Evolutionary conservation across 1,284 basidiomycete species (phyloP).

Genomic region (Boletellus deceptivus): DNA sequence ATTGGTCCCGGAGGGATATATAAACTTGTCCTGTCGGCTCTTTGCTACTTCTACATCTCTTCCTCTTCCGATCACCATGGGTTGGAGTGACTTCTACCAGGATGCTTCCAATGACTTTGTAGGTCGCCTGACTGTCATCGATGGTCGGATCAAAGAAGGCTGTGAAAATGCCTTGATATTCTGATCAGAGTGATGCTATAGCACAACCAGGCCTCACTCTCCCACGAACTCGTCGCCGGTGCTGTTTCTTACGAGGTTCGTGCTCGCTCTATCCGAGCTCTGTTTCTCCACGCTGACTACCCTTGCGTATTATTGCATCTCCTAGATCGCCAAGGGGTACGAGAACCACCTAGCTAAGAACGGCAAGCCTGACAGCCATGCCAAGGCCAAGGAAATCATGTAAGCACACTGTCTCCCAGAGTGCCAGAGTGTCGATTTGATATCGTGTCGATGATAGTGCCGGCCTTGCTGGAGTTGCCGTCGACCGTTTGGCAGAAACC

Average conservation of each 20-base stretch:
- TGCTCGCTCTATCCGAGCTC: not conserved
- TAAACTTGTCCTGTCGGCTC: slow-evolving; percentile 5
- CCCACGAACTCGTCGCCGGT: slow-evolving; percentile 19
- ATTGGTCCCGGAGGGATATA: slow-evolving; percentile 12
- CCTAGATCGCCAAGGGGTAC: slow-evolving; percentile 16
- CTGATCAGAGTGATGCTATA: slow-evolving; percentile 1
- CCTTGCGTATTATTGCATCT: too few species aligned
- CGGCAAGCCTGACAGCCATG: slow-evolving; percentile 16
- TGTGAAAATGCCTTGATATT: not conserved
- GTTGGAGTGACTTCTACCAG: slow-evolving; percentile 4
- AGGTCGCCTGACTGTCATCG: not conserved
- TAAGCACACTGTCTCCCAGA: not conserved
- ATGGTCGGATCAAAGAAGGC: not conserved
- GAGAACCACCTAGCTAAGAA: slow-evolving; percentile 7
- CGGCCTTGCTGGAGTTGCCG: slow-evolving; percentile 12
- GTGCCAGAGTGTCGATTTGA: not conserved
- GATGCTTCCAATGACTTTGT: slow-evolving; percentile 2
- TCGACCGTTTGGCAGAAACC: slow-evolving; percentile 18
- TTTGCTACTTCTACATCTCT: not conserved
- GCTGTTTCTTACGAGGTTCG: slow-evolving; percentile 18
- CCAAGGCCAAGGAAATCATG: slow-evolving; percentile 16
- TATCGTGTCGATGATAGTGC: slow-evolving; percentile 5
- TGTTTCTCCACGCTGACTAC: not conserved
- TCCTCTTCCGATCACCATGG: slow-evolving; percentile 9
- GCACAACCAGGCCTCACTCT: slow-evolving; percentile 10